These are phyloP conservation scores for Colletotrichum melonis DNA, from an alignment of 2,329 filamentous ascomycete species.

Conservation along the genomic window DNA sequence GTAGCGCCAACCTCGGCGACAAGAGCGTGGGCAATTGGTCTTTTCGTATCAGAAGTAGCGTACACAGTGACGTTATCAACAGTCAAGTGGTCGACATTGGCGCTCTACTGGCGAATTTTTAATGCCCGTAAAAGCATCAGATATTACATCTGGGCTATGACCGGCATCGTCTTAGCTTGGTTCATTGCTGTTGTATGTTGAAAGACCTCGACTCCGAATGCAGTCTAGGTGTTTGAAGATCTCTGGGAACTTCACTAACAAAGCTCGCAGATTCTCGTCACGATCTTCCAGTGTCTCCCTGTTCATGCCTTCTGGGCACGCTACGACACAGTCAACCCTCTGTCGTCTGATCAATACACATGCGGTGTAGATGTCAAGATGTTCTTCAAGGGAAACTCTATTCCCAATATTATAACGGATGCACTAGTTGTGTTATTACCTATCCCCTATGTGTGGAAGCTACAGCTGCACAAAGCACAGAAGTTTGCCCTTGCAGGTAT, in stretches of 20 bases:
- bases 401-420: slow-evolving; percentile 43
- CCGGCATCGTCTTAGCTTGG: slow-evolving; percentile 36
- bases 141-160: slow-evolving; percentile 36
- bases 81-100: slow-evolving; percentile 41
- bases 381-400: slow-evolving; percentile 44
- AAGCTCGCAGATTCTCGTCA: slow-evolving; percentile 34
- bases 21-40: slow-evolving; percentile 37
- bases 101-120: slow-evolving; percentile 42
- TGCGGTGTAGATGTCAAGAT: slow-evolving; percentile 37
- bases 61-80: slow-evolving; percentile 37
- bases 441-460: slow-evolving; percentile 41
- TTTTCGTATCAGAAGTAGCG: slow-evolving; percentile 39
- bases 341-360: slow-evolving; percentile 23
- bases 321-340: slow-evolving; percentile 34
- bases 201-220: not conserved
- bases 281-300: slow-evolving; percentile 37
- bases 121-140: slow-evolving; percentile 37
- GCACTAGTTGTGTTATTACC: slow-evolving; percentile 43
- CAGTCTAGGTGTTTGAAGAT: not conserved
- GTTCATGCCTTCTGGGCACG: slow-evolving; percentile 37
- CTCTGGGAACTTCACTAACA: not conserved
- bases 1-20: slow-evolving; percentile 35
- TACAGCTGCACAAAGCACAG: slow-evolving; percentile 40
- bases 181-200: slow-evolving; percentile 38
- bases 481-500: slow-evolving; percentile 41